phyloP scores from a whole-genome alignment of 2,329 filamentous ascomycete species.

The Byssothecium circinans region DNA sequence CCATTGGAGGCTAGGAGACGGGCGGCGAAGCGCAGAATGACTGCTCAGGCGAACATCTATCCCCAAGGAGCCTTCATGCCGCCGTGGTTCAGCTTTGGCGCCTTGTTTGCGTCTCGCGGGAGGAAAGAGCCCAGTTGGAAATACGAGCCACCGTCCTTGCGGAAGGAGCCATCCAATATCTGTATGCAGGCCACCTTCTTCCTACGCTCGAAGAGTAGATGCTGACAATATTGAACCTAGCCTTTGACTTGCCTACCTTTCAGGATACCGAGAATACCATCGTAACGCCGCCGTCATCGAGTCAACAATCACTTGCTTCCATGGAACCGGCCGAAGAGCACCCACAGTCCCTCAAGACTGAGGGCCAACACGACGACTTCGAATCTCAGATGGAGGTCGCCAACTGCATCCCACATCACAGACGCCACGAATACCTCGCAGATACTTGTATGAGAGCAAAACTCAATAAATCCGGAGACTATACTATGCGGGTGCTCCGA shows the following conservation, averaged over 20 bases:
- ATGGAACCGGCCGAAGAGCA: too few relatives aligned
- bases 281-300: not conserved
- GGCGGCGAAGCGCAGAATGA: constrained; percentile 59
- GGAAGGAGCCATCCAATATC: constrained; percentile 11
- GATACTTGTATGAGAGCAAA: constrained; percentile 10
- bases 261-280: not conserved
- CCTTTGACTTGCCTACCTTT: not conserved
- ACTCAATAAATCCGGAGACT: constrained; percentile 10
- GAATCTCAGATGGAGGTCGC: constrained; percentile 7
- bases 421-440: constrained; percentile 3
- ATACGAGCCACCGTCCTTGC: constrained; percentile 39
- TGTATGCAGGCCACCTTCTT: constrained; percentile 19
- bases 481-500: constrained; percentile 1
- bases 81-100: constrained; percentile 28
- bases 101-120: constrained; percentile 29
- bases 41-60: constrained; percentile 46
- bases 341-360: not conserved
- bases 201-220: not conserved
- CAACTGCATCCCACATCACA: not conserved
- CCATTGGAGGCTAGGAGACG: constrained; percentile 63
- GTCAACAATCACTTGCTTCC: not conserved
- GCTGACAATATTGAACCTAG: not conserved
- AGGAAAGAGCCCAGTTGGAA: constrained; percentile 29
- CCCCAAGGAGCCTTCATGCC: constrained; percentile 24
- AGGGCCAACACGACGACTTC: constrained; percentile 9